Evolutionary conservation across 176 grass and related monocot species (phyloP), one percentile per base, ranked within the genome.

Genomic region (Secale cereale): DNA sequence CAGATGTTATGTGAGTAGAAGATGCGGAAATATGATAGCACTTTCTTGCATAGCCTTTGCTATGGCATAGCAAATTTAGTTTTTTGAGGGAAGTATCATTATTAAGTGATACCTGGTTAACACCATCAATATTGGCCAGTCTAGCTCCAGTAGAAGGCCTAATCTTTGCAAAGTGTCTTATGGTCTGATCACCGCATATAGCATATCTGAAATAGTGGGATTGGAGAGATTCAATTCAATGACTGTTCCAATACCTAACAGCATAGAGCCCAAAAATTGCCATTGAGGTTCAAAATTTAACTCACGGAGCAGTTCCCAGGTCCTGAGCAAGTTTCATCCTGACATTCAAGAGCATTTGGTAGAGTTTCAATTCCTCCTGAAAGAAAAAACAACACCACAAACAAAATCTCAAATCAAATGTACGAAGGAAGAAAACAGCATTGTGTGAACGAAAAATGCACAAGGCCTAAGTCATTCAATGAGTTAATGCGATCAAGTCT

Each of bases 151-250:
- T 95, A 64, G 81, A 89, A 71, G 96, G 96, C 86, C 96, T 98
- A 72, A 84, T 90, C 84, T 91, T 94, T 70, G 88, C 91, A 79
- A 98, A 92, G 78, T 88, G 90, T 86, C 86, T 95, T 73, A 95
- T 82, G 78, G 96, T 95, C 84, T 95, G 93, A 86, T 98, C 96
- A 70, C 96, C 93, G 52, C 96, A 95, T 92, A 98, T 90, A 31
- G 96, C 96, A 89, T 98, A 98, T 60, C 96, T 98, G 76, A 79
- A 87, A 82, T 22, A 83, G 62, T 4, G 30, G 36, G 27, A 92
- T 79, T 39, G 40, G 13, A 76, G 41, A 69, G 69, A 43, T 52
- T 70, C 8, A 85, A 57, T 85, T 77, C 30, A 70, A 46, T 39
- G 60, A 36, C 16, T 62, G 26, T 15, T 82, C 5, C 57, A 91